Evolutionary conservation across 2,329 filamentous ascomycete species (phyloP), one percentile per base, ranked within the genome.

Genomic region (Knufia petricola): DNA sequence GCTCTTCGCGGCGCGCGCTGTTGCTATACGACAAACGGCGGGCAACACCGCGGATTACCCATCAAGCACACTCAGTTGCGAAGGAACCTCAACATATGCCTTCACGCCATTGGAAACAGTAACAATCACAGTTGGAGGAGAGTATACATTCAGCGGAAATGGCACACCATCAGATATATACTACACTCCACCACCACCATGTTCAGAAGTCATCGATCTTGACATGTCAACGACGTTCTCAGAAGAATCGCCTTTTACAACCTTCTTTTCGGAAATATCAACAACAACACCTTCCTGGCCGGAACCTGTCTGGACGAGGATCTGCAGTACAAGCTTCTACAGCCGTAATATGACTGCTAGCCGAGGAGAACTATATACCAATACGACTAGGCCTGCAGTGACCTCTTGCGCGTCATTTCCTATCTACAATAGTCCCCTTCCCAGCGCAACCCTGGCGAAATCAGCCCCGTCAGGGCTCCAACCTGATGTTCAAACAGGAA

Each of bases 311-410:
- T 26, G 9, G 13, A 38, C 34, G 4, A 38, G 20, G 15, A 20
- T 36, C 12, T 36, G 28, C 15, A 20, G 4, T 21, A 30, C 42
- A 13, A 23, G 12, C 9, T 23, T n/a, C 30, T 19, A 23, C n/a
- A 10, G 15, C 17, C 37, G 15, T 19, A 46, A 41, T 17, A 26
- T 9, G 13, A 41, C 42, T 17, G 17, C 7, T 10, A 36, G n/a
- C 19, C 20, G 37, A 41, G 48, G 39, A 30, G 15, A 39, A 3
- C 32, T 32, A 17, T 55, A 48, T 36, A 36, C 49, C 7, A 55
- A 55, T 20, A 28, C 44, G 15, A 49, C 53, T 3, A 20, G 28
- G 24, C 31, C 47, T n/a, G 17, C 30, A 3, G 30, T 23, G 24
- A 21, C 39, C 7, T 24, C 39, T 9, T 41, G 39, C 26, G n/a